These are phyloP conservation scores for Epichloe gansuensis DNA, from an alignment of 2,329 filamentous ascomycete species.

Conservation along the genomic window DNA sequence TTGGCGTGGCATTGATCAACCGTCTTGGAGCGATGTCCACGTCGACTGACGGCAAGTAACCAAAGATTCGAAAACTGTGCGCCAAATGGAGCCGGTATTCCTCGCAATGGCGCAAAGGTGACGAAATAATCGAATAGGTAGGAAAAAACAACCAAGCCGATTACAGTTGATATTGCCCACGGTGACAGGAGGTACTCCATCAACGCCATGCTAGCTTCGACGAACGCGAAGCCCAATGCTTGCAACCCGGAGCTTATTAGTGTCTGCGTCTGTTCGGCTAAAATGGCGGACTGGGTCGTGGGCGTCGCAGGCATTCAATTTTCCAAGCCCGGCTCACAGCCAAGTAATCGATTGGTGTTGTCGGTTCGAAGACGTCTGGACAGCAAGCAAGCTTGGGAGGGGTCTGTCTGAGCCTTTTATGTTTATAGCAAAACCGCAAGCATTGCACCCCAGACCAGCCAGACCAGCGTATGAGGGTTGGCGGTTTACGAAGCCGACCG, in stretches of 20 bases:
- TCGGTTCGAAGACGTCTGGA: too few species aligned
- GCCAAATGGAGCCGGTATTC: conserved; percentile 49
- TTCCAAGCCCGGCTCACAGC: background rate
- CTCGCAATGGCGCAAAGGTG: conserved; percentile 36
- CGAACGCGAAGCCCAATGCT: too few species aligned
- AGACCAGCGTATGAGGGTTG: background rate
- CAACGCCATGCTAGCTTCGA: conserved; percentile 16
- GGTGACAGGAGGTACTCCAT: conserved; percentile 25
- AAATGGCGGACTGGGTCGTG: too few species aligned
- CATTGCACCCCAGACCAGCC: background rate
- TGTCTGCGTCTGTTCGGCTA: too few species aligned
- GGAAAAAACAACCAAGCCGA: conserved; percentile 35
- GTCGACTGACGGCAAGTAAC: conserved; percentile 55
- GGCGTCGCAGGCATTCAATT: too few species aligned
- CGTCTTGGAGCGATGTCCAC: conserved; percentile 48
- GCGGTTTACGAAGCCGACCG: background rate
- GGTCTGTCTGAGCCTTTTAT: background rate
- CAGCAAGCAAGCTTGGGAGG: too few species aligned
- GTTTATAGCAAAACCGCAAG: background rate
- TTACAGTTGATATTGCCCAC: conserved; percentile 32
- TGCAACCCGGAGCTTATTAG: too few species aligned
- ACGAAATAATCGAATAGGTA: conserved; percentile 49
- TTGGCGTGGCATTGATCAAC: conserved; percentile 66
- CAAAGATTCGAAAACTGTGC: conserved; percentile 64
- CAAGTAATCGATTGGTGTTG: background rate